phyloP scores from a whole-genome alignment of 345 rosid genomes.

The Linum lewisii region DNA sequence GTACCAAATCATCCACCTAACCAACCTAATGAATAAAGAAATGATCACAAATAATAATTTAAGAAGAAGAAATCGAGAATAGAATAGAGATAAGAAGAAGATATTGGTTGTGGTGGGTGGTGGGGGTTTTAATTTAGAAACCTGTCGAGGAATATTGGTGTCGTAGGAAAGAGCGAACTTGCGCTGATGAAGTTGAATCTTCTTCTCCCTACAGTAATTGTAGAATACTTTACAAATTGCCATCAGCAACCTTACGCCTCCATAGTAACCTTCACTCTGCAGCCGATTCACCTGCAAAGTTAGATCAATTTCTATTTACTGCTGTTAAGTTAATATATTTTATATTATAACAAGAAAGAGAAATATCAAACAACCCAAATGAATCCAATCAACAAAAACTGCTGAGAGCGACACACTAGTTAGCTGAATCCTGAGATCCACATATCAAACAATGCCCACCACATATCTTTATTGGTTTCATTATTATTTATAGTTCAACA shows the following conservation, averaged over 20 bases:
- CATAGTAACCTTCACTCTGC: slow-evolving; percentile 85
- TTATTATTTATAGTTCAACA: too few species aligned
- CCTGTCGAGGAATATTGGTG: slow-evolving; percentile 96
- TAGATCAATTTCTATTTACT: too few species aligned
- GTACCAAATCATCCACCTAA: too few species aligned
- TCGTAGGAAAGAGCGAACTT: slow-evolving; percentile 76
- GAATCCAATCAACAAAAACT: too few species aligned
- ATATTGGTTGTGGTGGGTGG: not conserved
- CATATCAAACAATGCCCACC: not conserved
- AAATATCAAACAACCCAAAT: not conserved
- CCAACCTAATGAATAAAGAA: too few species aligned
- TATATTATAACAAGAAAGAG: not conserved
- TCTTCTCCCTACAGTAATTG: slow-evolving; percentile 45
- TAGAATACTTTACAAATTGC: slow-evolving; percentile 67
- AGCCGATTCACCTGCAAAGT: slow-evolving; percentile 59
- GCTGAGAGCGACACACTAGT: not conserved
- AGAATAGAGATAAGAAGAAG: not conserved
- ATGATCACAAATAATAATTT: too few species aligned
- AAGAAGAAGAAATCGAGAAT: too few species aligned
- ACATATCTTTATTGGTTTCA: too few species aligned
- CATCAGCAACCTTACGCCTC: slow-evolving; percentile 88
- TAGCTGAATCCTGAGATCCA: not conserved
- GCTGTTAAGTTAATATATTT: not conserved
- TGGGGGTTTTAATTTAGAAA: slow-evolving; percentile 9
- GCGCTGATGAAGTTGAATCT: slow-evolving; percentile 34